These are phyloP conservation scores for Yarrowia sp. DNA, from an alignment of 805 yeast genomes.

Conservation along the genomic window DNA sequence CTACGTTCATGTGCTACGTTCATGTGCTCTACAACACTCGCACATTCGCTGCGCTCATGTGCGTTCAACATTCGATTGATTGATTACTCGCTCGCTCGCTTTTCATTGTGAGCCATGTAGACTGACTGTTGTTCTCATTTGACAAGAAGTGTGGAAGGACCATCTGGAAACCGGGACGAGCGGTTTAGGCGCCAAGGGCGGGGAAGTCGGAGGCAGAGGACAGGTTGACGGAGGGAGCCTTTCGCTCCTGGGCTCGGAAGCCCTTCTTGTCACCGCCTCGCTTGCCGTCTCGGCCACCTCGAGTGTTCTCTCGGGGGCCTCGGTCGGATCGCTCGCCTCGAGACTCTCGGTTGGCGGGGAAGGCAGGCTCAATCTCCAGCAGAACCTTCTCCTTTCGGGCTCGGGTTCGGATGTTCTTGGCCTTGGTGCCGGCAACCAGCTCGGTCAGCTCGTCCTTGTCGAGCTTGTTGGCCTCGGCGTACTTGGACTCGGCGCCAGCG, in stretches of 20 bases:
- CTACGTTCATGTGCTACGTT: too few relatives aligned
- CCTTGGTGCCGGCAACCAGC: slow-evolving; percentile 64
- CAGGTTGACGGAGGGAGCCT: slow-evolving; percentile 45
- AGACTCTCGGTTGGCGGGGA: slow-evolving; percentile 56
- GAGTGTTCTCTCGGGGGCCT: slow-evolving; percentile 28
- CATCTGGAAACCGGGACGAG: neutral
- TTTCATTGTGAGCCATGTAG: neutral
- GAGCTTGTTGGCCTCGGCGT: slow-evolving; percentile 62
- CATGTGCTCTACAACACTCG: too few relatives aligned
- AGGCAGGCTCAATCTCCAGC: slow-evolving; percentile 74
- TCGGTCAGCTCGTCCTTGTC: slow-evolving; percentile 66
- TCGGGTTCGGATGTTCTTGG: slow-evolving; percentile 75
- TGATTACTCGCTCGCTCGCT: slow-evolving; percentile 16
- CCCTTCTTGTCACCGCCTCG: slow-evolving; percentile 49
- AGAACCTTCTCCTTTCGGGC: slow-evolving; percentile 79
- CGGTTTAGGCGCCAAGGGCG: slow-evolving; percentile 44
- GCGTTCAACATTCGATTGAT: slow-evolving; percentile 1
- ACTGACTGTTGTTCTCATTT: too few relatives aligned
- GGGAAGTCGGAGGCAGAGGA: slow-evolving; percentile 46
- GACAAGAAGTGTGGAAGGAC: too few relatives aligned
- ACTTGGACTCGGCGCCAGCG: slow-evolving; percentile 61
- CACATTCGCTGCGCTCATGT: too few relatives aligned
- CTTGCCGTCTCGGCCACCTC: slow-evolving; percentile 46
- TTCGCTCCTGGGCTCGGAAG: slow-evolving; percentile 50
- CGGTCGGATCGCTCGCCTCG: slow-evolving; percentile 42